Base-by-base conservation (phyloP, 2,329 filamentous ascomycete genomes). In the Ilyonectria mors-panacis region DNA sequence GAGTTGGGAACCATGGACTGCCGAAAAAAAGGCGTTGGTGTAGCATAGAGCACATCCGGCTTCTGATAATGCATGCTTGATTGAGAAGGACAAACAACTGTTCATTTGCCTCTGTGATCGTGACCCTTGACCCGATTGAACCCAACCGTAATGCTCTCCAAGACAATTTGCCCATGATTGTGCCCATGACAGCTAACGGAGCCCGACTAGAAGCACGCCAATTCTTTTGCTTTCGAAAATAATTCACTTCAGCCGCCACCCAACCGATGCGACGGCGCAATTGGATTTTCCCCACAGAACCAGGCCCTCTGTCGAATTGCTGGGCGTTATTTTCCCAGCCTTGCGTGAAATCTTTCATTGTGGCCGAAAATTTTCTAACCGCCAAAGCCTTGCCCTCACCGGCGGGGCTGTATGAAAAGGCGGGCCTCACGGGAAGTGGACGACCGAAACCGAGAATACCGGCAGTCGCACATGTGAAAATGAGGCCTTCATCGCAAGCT, bases 11-110 rank as follows among this genome's bases (percentile, higher is more conserved):
- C 74, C 76, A 76, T 73, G 70, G 70, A 74, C 64, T 76, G 74
- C 75, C 71, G 68, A 75, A 77, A 76, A 80, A 77, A 75, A 60
- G 80, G 80, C 80, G 80, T 83, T 83, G 80, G 78, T 82, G 81
- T 82, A 82, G 80, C 81, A 80, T 78, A 81, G 74, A 81, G 78
- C 78, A 78, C 78, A 81, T 80, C 78, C 71, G 77, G 78, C 75
- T 79, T 81, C 77, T 78, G 77, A 78, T 76, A 77, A 81, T 80
- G 79, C 79, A 80, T 77, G 76, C 77, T 78, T 79, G 79, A 75
- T 79, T 75, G 76, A 78, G 71, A 77, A 68, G 71, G 73, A 69
- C 71, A 74, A 62, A 59, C 58, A 21, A 56, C 30, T 47, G 53
- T 35, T 56, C 23, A 58, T 42, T 53, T 42, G 6, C 9, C 54